Evolutionary conservation across 2,329 filamentous ascomycete species (phyloP).

Genomic region (Amphichorda felina): DNA sequence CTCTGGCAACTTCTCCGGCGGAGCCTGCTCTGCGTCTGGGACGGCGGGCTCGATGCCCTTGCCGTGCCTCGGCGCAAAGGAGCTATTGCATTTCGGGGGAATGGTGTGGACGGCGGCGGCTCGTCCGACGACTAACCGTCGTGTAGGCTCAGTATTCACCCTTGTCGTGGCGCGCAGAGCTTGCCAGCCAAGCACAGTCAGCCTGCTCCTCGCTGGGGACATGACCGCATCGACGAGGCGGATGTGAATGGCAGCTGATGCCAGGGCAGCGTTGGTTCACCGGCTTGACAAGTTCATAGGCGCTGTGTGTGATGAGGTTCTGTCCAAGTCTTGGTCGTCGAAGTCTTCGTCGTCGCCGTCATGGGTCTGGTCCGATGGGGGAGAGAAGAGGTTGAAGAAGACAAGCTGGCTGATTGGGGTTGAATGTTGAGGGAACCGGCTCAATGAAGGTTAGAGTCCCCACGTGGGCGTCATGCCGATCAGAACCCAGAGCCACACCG

Average conservation of each 20-base stretch:
- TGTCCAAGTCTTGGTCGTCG: no score
- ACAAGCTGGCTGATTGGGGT: background rate
- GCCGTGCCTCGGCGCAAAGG: conserved; percentile 43
- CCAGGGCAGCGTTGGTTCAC: background rate
- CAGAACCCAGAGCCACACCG: background rate
- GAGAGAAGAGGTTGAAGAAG: background rate
- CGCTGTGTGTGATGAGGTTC: no score
- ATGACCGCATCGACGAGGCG: background rate
- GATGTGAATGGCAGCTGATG: background rate
- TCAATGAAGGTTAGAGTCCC: background rate
- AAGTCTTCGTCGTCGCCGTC: no score
- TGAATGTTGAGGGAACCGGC: background rate
- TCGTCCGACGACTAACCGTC: no score
- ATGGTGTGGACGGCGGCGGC: no score
- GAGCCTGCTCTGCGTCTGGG: conserved; percentile 9
- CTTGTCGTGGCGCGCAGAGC: background rate
- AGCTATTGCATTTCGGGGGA: conserved; percentile 27
- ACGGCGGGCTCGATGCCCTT: conserved; percentile 45
- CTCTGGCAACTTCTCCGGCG: background rate
- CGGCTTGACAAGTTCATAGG: background rate
- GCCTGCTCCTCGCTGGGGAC: background rate
- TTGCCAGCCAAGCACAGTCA: background rate
- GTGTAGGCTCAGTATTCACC: no score
- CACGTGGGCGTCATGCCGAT: background rate
- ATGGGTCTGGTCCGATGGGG: no score